A percentile compares a stretch with the other conserved stretches of the same genome.
Conservation (phyloP, 1,139 yeast species). For the Entelexis sorbosivorans region DNA sequence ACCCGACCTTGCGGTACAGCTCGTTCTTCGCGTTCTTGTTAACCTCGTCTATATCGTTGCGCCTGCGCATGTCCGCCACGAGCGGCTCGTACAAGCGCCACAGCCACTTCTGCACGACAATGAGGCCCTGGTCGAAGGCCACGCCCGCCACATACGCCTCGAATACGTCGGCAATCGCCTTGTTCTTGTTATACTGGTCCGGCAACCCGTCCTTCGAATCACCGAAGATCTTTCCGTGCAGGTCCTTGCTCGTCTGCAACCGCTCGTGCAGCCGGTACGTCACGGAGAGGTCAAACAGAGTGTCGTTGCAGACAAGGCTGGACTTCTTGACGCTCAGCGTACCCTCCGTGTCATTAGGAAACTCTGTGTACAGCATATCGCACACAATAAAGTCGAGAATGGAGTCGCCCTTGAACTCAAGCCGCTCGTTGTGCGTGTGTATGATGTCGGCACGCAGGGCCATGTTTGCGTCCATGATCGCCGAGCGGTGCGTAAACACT, state of each 20-base stretch:
- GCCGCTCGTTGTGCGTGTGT: slow-evolving; percentile 68
- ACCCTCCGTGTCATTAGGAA: slow-evolving; percentile 73
- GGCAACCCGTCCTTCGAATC: slow-evolving; percentile 1
- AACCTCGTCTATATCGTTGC: slow-evolving; percentile 7
- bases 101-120: slow-evolving; percentile 52
- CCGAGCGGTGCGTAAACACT: slow-evolving; percentile 76
- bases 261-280: slow-evolving; percentile 52
- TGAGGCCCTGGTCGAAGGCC: slow-evolving; percentile 43
- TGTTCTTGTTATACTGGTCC: slow-evolving; percentile 26
- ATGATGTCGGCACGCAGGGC: slow-evolving; percentile 48
- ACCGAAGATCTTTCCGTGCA: slow-evolving; percentile 7
- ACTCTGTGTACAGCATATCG: slow-evolving; percentile 49
- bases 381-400: slow-evolving; percentile 67
- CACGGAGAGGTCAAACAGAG: slow-evolving; percentile 59
- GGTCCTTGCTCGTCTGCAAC: slow-evolving; percentile 13
- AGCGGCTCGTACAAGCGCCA: slow-evolving; percentile 43
- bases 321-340: slow-evolving; percentile 63
- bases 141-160: slow-evolving; percentile 90
- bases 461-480: slow-evolving; percentile 44
- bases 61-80: slow-evolving; percentile 31
- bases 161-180: slow-evolving; percentile 64
- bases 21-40: slow-evolving; percentile 63
- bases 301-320: slow-evolving; percentile 60
- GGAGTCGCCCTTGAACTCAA: slow-evolving; percentile 91
- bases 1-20: slow-evolving; percentile 69